A percentile compares a stretch with the other conserved stretches of the same genome.
Evolutionary conservation across 2,329 filamentous ascomycete species (phyloP).

Genomic region (Beauveria brongniartii): DNA sequence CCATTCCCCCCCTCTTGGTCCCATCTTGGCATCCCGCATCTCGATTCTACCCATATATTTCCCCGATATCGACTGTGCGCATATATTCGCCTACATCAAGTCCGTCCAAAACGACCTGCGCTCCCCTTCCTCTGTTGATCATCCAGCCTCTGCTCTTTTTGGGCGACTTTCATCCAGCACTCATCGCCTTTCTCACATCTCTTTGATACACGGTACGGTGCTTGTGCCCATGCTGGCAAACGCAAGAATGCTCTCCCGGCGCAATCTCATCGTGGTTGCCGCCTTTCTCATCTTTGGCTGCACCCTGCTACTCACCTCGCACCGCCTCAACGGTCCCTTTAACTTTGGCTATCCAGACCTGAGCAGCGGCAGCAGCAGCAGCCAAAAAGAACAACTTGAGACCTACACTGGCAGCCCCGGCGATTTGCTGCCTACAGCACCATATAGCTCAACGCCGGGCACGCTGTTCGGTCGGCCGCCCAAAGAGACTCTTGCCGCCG

Average conservation of each 20-base stretch:
- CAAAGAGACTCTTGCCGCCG: neutral
- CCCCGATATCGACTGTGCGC: no score
- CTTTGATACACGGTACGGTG: neutral
- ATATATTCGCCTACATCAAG: neutral
- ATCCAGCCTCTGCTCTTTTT: neutral
- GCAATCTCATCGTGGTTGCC: constrained; percentile 19
- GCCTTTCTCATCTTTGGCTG: constrained; percentile 21
- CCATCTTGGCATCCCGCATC: neutral
- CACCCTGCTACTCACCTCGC: constrained; percentile 26
- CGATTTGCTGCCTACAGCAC: constrained; percentile 4
- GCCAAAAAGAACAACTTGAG: neutral
- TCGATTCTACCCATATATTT: neutral
- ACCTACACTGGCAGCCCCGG: neutral
- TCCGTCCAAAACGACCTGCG: neutral
- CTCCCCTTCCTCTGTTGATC: neutral
- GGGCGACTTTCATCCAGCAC: neutral
- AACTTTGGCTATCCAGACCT: constrained; percentile 15
- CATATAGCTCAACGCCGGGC: neutral
- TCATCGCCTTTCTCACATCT: neutral
- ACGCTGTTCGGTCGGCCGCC: no score
- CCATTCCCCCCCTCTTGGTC: neutral
- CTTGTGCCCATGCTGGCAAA: constrained; percentile 11
- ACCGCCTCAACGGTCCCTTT: constrained; percentile 22
- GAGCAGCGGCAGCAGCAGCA: neutral
- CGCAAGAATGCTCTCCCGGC: constrained; percentile 22